Evolutionary conservation across 2,329 filamentous ascomycete species (phyloP), one percentile per base, ranked within the genome.

Genomic region (Xylariaceae sp.): DNA sequence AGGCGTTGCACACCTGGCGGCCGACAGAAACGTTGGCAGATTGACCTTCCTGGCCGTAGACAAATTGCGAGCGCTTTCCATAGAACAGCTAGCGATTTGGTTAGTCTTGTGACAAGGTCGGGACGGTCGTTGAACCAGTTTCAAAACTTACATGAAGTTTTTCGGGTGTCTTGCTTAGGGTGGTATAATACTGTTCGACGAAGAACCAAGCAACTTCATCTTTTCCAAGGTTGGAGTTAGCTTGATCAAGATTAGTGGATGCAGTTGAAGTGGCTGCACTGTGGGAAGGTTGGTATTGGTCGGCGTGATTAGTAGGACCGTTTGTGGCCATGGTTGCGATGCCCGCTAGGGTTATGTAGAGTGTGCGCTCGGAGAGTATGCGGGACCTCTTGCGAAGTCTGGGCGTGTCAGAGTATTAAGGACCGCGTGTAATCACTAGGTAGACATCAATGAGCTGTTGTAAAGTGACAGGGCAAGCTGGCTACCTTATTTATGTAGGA

Each of bases 191-290:
- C 76, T 96, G 92, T 83, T 97, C 92, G 54, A 99, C 94, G 66
- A 99, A 99, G 79, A 93, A 97, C 94, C 94, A 99, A 75, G 92
- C 94, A 64, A 99, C 92, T 78, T 97, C 91, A 73, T 96, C 92
- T 80, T 96, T 97, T 66, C 81, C 79, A 33, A 85, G 75, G 65
- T 82, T 79, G 69, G 64, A 45, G 40, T 50, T 61, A 29, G 64
- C 57, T 67, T 69, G 65, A 58, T 64, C 68, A 48, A 62, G 57
- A 32, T 65, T 33, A 40, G 58, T 62, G 56, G 70, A 60, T 37
- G 71, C 65, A 55, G 70, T 64, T 50, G 71, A 65, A 42, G 63
- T 48, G 30, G 72, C 55, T 47, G 70, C 63, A 54, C 72, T 64
- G 35, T 36, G 64, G 45, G n/a, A n/a, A n/a, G 69, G 65, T 54